These are phyloP conservation scores for Annona squamosa DNA, from an alignment of 164 flowering plant genomes.

Conservation along the genomic window DNA sequence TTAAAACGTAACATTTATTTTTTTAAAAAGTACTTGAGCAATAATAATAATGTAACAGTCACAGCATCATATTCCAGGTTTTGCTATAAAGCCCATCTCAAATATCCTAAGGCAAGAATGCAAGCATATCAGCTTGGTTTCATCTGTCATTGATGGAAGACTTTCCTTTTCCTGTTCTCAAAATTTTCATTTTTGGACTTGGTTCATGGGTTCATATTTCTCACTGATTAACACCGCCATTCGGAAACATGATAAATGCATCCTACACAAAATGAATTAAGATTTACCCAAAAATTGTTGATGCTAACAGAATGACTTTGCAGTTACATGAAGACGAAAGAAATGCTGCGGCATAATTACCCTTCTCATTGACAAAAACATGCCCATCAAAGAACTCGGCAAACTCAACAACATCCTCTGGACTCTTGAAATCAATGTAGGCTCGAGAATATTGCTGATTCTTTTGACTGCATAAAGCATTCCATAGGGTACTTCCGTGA, in stretches of 20 bases:
- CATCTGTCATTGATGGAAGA: not conserved
- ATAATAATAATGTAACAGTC: not conserved
- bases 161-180: not conserved
- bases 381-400: conserved; percentile 88
- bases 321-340: not conserved
- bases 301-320: not conserved
- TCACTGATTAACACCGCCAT: not conserved
- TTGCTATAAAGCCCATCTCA: not conserved
- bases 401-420: conserved; percentile 83
- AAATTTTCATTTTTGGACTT: no score
- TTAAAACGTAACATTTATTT: not conserved
- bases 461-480: conserved; percentile 52
- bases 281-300: not conserved
- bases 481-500: not conserved
- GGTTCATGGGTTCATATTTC: no score
- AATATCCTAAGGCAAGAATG: not conserved
- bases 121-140: not conserved
- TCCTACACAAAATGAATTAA: not conserved
- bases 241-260: not conserved
- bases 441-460: conserved; percentile 53
- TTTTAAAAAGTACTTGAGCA: no score
- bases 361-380: conserved; percentile 85
- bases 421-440: conserved; percentile 68
- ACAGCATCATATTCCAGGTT: no score
- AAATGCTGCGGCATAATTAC: conserved; percentile 24